These are phyloP conservation scores for Patellifolia procumbens DNA, from an alignment of 179 eudicot species.

Conservation along the genomic window DNA sequence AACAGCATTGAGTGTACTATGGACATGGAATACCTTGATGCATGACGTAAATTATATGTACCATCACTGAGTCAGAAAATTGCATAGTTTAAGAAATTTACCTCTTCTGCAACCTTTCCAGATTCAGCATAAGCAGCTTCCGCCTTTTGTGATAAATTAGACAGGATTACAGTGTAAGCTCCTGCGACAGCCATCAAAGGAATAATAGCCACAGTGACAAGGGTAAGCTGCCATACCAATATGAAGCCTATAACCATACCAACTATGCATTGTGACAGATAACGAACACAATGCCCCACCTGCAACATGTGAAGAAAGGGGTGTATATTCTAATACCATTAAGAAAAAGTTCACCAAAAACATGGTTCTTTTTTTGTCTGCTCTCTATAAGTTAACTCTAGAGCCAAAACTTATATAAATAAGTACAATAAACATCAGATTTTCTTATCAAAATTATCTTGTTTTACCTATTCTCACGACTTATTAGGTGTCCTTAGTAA, in stretches of 20 bases:
- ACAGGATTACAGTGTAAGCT: constrained; percentile 48
- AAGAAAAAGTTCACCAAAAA: too few relatives aligned
- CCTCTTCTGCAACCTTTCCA: constrained; percentile 69
- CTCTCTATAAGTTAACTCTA: too few relatives aligned
- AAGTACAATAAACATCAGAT: too few relatives aligned
- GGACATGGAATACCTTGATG: too few relatives aligned
- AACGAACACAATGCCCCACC: constrained; percentile 68
- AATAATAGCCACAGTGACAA: constrained; percentile 60
- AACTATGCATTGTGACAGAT: constrained; percentile 56
- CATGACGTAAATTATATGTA: too few relatives aligned
- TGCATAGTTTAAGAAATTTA: not conserved
- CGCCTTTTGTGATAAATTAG: constrained; percentile 53
- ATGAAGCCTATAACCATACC: constrained; percentile 60
- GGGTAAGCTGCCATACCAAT: constrained; percentile 68
- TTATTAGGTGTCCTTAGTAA: too few relatives aligned
- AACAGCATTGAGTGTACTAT: not conserved
- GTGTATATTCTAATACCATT: too few relatives aligned
- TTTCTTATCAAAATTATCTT: too few relatives aligned
- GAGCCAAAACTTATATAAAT: too few relatives aligned
- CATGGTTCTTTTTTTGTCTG: too few relatives aligned
- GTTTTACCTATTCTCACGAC: too few relatives aligned
- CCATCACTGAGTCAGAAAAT: not conserved
- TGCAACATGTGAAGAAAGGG: constrained; percentile 24
- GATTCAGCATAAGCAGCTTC: constrained; percentile 74
- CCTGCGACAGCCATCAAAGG: constrained; percentile 68